These are phyloP conservation scores for Schizosaccharomyces octosporus DNA, from an alignment of 805 yeast species.

Conservation along the genomic window DNA sequence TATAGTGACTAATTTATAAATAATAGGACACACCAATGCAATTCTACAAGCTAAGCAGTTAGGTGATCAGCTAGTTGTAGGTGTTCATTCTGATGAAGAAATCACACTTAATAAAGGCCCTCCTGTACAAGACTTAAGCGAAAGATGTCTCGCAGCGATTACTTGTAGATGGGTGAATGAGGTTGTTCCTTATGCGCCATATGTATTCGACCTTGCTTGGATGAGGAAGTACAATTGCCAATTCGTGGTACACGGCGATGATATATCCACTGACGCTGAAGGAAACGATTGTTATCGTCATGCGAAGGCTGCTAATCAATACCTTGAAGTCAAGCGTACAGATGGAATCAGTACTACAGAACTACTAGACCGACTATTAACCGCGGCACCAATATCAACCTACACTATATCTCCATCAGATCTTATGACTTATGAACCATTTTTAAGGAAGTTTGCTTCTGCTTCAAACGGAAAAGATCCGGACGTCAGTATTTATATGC, in stretches of 20 bases:
- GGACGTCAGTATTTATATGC: background rate
- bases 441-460: background rate
- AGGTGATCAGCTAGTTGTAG: constrained; percentile 55
- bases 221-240: constrained; percentile 53
- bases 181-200: constrained; percentile 61
- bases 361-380: constrained; percentile 65
- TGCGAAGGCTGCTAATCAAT: constrained; percentile 54
- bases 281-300: constrained; percentile 80
- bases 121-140: constrained; percentile 67
- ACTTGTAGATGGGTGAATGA: constrained; percentile 75
- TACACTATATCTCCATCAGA: background rate
- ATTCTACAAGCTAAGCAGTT: constrained; percentile 74
- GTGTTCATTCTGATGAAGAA: constrained; percentile 81
- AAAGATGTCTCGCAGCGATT: constrained; percentile 41
- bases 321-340: constrained; percentile 78
- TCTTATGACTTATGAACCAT: background rate
- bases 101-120: constrained; percentile 71
- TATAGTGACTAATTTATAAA: no score
- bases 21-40: constrained; percentile 66
- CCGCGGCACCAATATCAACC: background rate
- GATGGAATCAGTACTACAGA: constrained; percentile 90
- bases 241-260: constrained; percentile 97
- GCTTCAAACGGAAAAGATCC: background rate
- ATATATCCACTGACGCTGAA: constrained; percentile 83
- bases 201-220: constrained; percentile 66